Percentiles rank a stretch among this genome's conserved stretches.
phyloP scores from a whole-genome alignment of 78 protist genomes.

The slime mould (Dictyostelium discoideum) region DNA sequence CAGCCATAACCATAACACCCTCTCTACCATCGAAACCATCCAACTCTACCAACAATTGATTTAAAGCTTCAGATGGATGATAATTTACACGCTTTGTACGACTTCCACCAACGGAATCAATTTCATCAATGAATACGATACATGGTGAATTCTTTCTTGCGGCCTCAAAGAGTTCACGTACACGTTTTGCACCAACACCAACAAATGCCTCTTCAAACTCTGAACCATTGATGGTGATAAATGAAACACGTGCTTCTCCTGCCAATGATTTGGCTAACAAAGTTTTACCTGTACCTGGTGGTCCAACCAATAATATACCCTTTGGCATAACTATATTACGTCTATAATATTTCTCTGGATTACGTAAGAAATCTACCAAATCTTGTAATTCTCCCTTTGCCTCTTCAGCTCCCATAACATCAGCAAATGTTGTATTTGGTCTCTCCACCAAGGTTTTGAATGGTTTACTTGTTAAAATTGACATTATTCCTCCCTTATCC shows the following conservation, averaged over 20 bases:
- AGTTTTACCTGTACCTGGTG: constrained; percentile 98
- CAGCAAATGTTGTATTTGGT: constrained; percentile 77
- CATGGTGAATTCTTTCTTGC: constrained; percentile 91
- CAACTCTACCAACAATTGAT: constrained; percentile 93
- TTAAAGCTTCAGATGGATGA: constrained; percentile 90
- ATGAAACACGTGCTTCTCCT: constrained; percentile 95
- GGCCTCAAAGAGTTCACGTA: constrained; percentile 92
- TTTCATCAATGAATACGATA: constrained; percentile 97
- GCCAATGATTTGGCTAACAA: constrained; percentile 96
- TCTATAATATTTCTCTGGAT: constrained; percentile 88
- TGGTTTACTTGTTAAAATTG: not conserved
- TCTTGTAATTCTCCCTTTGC: constrained; percentile 92
- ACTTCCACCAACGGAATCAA: constrained; percentile 95
- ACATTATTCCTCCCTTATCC: constrained; percentile 44
- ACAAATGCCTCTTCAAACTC: constrained; percentile 97
- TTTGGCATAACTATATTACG: constrained; percentile 92
- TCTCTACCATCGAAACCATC: constrained; percentile 86
- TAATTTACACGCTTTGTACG: constrained; percentile 78
- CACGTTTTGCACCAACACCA: constrained; percentile 97
- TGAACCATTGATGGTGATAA: constrained; percentile 89
- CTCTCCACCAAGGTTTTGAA: constrained; percentile 4
- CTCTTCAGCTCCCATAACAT: constrained; percentile 87
- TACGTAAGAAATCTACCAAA: constrained; percentile 87
- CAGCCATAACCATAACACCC: constrained; percentile 95
- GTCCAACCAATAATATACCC: constrained; percentile 94